Base-by-base conservation (phyloP, 306 rosid species). In the Geum urbanum region DNA sequence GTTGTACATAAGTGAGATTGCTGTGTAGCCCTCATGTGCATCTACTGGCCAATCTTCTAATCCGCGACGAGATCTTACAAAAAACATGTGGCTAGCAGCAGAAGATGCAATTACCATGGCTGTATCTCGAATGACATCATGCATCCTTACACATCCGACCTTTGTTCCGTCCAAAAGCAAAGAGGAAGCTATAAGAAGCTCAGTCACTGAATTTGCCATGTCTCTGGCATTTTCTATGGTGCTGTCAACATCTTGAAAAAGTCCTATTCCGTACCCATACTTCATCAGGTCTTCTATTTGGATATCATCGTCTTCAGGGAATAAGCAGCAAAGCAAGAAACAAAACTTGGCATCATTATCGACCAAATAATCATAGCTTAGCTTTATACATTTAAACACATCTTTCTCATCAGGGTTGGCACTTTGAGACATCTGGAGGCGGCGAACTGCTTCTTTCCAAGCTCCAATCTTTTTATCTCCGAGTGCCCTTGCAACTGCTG, bases 51-150 rank as follows among this genome's bases (percentile, higher is more conserved):
- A 75, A 2, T 20, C 20, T 6, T 15, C 10, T 1, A 57, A 39
- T 5, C 10, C 0, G 10, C 16, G 1, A 9, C 69, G 44, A 9
- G 45, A 13, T 58, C 20, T 13, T 6, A 41, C 69, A 15, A 56
- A 66, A 47, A 19, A 66, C 10, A 12, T 2, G 9, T 20, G 6
- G 2, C 50, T 47, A 4, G 9, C 8, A 20, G 2, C 41, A 14
- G 56, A 45, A 18, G 7, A 67, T 15, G 82, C 70, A 60, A 81
- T 64, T 8, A 4, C 20, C 3, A 77, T 45, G n/a, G 82, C 77
- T 9, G 64, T 57, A 24, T 74, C 56, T 2, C 79, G 72, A 12
- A 73, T 63, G 8, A 80, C 75, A 40, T 81, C 82, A 35, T 81
- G 85, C 85, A 81, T 77, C 19, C n/a, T 43, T 0, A 71, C 63